Evolutionary conservation across 176 grass and related monocot species (phyloP), one percentile per base, ranked within the genome.

Genomic region (Oryza nivara): DNA sequence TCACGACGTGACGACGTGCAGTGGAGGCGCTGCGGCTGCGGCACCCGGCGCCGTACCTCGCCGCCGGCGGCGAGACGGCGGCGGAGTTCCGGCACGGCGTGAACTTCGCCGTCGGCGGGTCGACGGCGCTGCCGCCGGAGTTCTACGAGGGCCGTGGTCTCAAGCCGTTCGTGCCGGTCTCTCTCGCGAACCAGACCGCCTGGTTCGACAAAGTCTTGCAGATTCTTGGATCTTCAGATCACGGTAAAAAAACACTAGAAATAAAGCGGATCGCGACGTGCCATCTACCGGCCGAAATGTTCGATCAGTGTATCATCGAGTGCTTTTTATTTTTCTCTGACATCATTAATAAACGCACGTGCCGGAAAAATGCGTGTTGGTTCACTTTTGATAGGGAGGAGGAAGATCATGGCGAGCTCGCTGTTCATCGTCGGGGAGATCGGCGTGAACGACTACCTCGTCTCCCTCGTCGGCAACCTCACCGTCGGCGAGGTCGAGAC

Each of bases 81-180:
- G 72, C 67, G 54, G 89, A 87, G n/a, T 94, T 84, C 36, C 70
- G 74, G 36, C 70, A 75, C 3, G 92, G 92, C 32, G 86, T 81
- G 11, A 94, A 94, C 78, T 91, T 94, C 11, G 92, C 89, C 5
- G 92, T 94, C 16, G 92, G 70, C 3, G 92, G 92, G 32, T 80
- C 89, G 3, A 91, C 92, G 5, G 89, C 89, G 19, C 65, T 94
- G 16, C 74, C 80, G 10, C 78, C 74, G 25, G 73, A 43, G 46
- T 94, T 84, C 80, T 94, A 91, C 56, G 23, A 20, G 71, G 41
- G 81, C 19, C 80, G 77, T 48, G 86, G 86, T 20, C 76, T 94
- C 4, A 40, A 74, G 45, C 80, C 68, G 11, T 89, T 88, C 40
- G 86, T 90, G 12, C 74, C 79, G 0, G 83, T 86, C 28, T 91